A percentile compares a stretch with the other conserved stretches of the same genome.
These are phyloP conservation scores for Eragrostis curvula DNA, from an alignment of 176 grass and related monocot genomes.

Conservation along the genomic window DNA sequence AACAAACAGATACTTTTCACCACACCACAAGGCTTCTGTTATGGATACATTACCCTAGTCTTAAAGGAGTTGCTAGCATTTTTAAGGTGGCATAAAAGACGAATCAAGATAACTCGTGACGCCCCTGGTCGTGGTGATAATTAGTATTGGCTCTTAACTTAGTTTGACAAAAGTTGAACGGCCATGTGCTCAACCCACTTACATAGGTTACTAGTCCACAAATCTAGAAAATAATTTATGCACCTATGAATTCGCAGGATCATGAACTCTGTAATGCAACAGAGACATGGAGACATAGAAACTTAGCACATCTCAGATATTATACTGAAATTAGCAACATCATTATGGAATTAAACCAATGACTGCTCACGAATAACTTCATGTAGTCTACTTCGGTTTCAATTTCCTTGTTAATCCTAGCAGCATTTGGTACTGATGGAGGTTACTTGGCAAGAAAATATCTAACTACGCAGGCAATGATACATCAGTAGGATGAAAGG, in stretches of 20 bases:
- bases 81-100: neutral
- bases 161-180: too few species aligned
- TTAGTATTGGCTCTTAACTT: neutral
- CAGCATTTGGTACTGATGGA: neutral
- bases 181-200: too few species aligned
- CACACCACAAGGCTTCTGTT: too few species aligned
- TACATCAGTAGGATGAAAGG: neutral
- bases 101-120: neutral
- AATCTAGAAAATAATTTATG: neutral
- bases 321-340: neutral
- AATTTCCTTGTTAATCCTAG: neutral
- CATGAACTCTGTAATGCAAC: neutral
- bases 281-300: neutral
- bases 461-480: too few species aligned
- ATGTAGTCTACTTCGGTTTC: neutral
- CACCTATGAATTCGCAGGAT: neutral
- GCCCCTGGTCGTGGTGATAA: neutral
- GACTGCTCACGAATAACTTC: neutral
- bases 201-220: neutral
- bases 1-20: too few species aligned
- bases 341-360: neutral
- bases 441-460: neutral
- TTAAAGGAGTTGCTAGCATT: too few species aligned
- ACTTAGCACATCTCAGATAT: neutral
- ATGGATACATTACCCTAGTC: too few species aligned